Base-by-base conservation (phyloP, 345 rosid genomes). In the Turnera subulata region DNA sequence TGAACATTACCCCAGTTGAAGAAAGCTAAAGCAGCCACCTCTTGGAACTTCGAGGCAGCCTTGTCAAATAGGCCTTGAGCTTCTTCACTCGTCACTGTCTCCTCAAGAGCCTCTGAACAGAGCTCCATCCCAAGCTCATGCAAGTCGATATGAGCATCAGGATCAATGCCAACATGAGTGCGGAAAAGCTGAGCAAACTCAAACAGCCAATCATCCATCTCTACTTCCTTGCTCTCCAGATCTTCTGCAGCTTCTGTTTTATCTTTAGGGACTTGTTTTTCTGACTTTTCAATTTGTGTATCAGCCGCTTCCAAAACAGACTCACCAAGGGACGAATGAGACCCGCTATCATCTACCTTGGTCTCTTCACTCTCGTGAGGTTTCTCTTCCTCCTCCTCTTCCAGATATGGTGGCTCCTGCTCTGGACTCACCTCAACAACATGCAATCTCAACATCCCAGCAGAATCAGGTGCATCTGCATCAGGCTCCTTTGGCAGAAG, bases 1-100 rank as follows among this genome's bases (percentile, higher is more conserved):
- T 92, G 95, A 53, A 86, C 96, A 58, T 93, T 93, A 32, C 99
- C 99, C 99, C 99, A 93, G 55, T 93, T 93, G 73, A 93, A 93
- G 80, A 82, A 86, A 48, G 99, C 96, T 56, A 92, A 68, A 11
- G 99, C 96, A 62, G 97, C 94, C 39, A 93, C 99, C 78, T 93
- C 99, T 71, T 93, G 97, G 73, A 93, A 93, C 67, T 93, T 93
- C 11, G 84, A 67, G 49, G 99, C 83, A 72, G 99, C 97, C 77
- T 83, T 87, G 38, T 83, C 94, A n/a, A 93, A 91, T 9, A 91
- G 85, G 29, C 50, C 71, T 63, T 88, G 98, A 65, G 98, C 98
- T 68, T 83, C 83, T 62, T 88, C 96, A 13, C 96, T 83, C 5
- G 99, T 89, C 17, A 93, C 94, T 2, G 97, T 79, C 76, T 93